Evolutionary conservation across 768 basidiomycete species (phyloP).

Genomic region (Boletus huronensis): DNA sequence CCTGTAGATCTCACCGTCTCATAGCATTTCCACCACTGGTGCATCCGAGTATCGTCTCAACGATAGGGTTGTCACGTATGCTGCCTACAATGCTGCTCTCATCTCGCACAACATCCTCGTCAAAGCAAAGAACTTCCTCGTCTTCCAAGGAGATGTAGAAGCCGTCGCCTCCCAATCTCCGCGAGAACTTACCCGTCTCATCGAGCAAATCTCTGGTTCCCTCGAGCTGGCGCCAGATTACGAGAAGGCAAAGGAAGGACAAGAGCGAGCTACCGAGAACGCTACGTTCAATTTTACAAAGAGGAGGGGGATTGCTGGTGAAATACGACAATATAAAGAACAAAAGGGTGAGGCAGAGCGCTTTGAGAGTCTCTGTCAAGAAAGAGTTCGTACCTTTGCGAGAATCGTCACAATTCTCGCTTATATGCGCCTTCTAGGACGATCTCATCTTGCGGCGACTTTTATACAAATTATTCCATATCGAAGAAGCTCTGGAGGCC

Average conservation of each 20-base stretch:
- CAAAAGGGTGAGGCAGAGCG: conserved; percentile 91
- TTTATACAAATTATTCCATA: conserved; percentile 86
- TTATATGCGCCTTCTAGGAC: conserved; percentile 48
- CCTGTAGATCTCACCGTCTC: background rate
- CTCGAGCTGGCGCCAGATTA: conserved; percentile 87
- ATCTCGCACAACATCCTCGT: conserved; percentile 91
- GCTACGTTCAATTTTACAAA: conserved; percentile 95
- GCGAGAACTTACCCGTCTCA: conserved; percentile 81
- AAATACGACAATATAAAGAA: conserved; percentile 96
- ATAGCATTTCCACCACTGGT: conserved; percentile 83
- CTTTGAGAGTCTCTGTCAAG: conserved; percentile 73
- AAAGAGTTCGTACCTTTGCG: conserved; percentile 50
- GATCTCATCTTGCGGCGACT: conserved; percentile 77
- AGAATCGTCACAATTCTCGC: background rate
- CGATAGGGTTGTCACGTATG: conserved; percentile 74
- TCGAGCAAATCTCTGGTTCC: conserved; percentile 95
- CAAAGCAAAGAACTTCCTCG: conserved; percentile 98
- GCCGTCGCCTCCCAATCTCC: conserved; percentile 94
- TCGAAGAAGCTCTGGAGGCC: conserved; percentile 75
- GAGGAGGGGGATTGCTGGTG: conserved; percentile 86
- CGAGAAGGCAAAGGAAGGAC: conserved; percentile 81
- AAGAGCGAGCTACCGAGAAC: conserved; percentile 89
- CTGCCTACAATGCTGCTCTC: conserved; percentile 85
- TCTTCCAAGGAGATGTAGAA: conserved; percentile 99
- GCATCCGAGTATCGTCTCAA: conserved; percentile 92